phyloP scores from a whole-genome alignment of 495 filamentous ascomycete genomes.

The Aspergillus campestris region DNA sequence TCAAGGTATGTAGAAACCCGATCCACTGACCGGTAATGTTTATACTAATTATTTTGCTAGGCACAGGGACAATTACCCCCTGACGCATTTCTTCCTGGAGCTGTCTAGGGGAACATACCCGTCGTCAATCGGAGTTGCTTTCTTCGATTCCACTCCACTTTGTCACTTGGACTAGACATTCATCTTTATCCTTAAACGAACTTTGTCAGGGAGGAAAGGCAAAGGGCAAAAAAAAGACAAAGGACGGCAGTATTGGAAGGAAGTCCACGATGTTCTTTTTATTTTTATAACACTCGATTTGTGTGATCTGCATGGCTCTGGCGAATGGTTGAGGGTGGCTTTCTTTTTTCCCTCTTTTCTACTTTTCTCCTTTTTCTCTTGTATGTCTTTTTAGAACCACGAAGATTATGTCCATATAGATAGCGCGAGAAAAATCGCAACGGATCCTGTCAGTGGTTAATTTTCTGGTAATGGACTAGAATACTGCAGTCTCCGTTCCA shows the following conservation, averaged over 20 bases:
- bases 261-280: constrained; percentile 9
- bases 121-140: no score
- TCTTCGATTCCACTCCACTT: no score
- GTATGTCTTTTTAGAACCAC: constrained; percentile 15
- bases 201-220: no score
- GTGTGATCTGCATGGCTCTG: constrained; percentile 31
- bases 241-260: neutral
- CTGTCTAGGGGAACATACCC: constrained; percentile 1
- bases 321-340: constrained; percentile 22
- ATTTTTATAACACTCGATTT: constrained; percentile 8
- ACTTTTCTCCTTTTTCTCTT: constrained; percentile 13
- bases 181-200: no score
- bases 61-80: constrained; percentile 32
- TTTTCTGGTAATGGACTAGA: no score
- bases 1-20: constrained; percentile 24
- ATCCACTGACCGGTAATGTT: neutral
- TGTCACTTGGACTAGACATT: no score
- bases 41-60: constrained; percentile 18
- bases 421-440: neutral
- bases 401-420: constrained; percentile 21
- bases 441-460: no score
- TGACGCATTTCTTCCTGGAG: constrained; percentile 28
- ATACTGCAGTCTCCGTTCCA: no score
- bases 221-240: no score
- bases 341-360: constrained; percentile 11